phyloP scores from a whole-genome alignment of 805 yeast species.

The Myxozyma kluyveri region DNA sequence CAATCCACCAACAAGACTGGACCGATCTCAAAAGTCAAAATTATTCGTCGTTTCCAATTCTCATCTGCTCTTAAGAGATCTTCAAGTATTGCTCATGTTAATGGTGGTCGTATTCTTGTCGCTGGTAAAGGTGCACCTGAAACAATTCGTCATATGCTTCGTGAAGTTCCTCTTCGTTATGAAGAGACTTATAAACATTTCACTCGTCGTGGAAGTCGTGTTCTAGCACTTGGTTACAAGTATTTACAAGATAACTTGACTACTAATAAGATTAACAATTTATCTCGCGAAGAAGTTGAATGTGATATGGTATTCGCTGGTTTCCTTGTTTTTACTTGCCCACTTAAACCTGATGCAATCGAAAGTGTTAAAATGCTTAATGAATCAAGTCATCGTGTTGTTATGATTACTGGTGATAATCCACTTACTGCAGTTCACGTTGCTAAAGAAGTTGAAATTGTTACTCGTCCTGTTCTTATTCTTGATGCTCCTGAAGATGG shows the following conservation, averaged over 20 bases:
- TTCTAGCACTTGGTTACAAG: conserved; percentile 90
- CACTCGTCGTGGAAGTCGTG: conserved; percentile 95
- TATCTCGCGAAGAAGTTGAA: conserved; percentile 77
- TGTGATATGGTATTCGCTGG: conserved; percentile 76
- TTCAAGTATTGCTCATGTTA: conserved; percentile 50
- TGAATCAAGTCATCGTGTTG: conserved; percentile 90
- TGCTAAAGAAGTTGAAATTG: conserved; percentile 87
- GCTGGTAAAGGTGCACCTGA: conserved; percentile 99
- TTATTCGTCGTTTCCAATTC: conserved; percentile 93
- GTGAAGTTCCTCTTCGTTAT: conserved; percentile 68
- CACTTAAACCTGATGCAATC: conserved; percentile 88
- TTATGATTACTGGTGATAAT: conserved; percentile 98
- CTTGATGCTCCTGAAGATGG: conserved; percentile 80
- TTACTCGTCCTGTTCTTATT: conserved; percentile 78
- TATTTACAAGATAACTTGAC: conserved; percentile 50
- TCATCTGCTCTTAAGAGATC: conserved; percentile 95
- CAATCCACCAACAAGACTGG: conserved; percentile 22
- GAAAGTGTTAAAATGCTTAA: conserved; percentile 88
- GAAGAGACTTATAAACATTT: conserved; percentile 84
- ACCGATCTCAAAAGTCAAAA: conserved; percentile 49
- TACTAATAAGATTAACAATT: conserved; percentile 51
- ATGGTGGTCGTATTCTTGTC: conserved; percentile 56
- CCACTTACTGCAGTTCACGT: conserved; percentile 98
- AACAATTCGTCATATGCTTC: conserved; percentile 76
- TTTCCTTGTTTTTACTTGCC: conserved; percentile 95